phyloP scores from a whole-genome alignment of 495 filamentous ascomycete genomes.

The Pyrenula aspistea region DNA sequence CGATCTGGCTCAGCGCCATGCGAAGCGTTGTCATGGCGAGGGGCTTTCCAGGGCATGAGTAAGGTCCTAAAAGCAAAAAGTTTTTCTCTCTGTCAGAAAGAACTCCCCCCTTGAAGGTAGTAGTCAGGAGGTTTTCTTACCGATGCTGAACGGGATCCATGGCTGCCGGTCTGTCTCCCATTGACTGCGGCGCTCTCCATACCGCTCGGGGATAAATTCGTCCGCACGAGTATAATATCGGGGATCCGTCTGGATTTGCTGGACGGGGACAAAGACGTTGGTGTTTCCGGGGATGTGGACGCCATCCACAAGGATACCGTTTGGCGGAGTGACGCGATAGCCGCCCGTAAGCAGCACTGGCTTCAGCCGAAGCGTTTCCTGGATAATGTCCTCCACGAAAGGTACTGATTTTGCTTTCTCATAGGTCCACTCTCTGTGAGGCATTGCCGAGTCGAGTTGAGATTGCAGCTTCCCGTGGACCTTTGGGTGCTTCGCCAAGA shows the following conservation, averaged over 20 bases:
- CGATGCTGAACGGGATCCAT: slow-evolving; percentile 36
- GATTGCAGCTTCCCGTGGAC: slow-evolving; percentile 18
- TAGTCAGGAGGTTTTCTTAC: slow-evolving; percentile 12
- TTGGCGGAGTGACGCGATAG: slow-evolving; percentile 24
- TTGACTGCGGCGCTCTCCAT: slow-evolving; percentile 28
- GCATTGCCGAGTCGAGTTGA: slow-evolving; percentile 11
- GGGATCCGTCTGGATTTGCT: slow-evolving; percentile 22
- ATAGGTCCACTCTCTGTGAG: slow-evolving; percentile 8
- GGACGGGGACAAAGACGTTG: slow-evolving; percentile 22
- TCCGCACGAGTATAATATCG: slow-evolving; percentile 18
- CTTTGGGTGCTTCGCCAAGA: slow-evolving; percentile 20
- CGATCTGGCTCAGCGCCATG: slow-evolving; percentile 8
- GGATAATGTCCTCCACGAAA: slow-evolving; percentile 34
- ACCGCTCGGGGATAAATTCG: slow-evolving; percentile 45
- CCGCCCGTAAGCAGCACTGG: slow-evolving; percentile 26
- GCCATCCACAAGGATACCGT: slow-evolving; percentile 32
- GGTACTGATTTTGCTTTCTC: slow-evolving; percentile 11
- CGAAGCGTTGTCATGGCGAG: slow-evolving; percentile 14
- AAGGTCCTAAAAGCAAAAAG: slow-evolving; percentile 15
- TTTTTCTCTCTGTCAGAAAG: background rate
- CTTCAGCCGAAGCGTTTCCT: slow-evolving; percentile 37
- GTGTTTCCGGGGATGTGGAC: slow-evolving; percentile 28
- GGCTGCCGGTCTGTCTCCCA: slow-evolving; percentile 29
- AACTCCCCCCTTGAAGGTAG: background rate
- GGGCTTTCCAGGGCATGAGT: slow-evolving; percentile 16